Conservation (phyloP, 1,139 yeast genomes). For the Cylindricascospora bacillispora region DNA sequence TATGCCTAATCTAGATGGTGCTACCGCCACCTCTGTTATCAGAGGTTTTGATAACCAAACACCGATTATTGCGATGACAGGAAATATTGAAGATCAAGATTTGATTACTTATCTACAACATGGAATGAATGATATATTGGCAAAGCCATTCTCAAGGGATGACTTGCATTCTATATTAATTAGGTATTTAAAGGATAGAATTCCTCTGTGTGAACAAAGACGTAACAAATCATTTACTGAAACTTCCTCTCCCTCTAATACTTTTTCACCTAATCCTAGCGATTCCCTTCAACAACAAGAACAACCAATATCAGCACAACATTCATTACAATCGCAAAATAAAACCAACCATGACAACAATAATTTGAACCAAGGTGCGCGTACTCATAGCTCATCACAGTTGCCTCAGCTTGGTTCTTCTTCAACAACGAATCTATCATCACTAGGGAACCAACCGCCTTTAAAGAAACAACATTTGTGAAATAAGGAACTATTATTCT, state of each 20-base stretch:
- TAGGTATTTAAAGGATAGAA: conserved; percentile 41
- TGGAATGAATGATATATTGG: conserved; percentile 85
- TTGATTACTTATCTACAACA: conserved; percentile 69
- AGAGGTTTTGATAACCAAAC: conserved; percentile 72
- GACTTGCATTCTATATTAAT: conserved; percentile 65
- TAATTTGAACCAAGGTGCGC: too few species aligned
- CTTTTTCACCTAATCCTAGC: conserved; percentile 2
- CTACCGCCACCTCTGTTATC: conserved; percentile 79
- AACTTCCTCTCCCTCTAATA: conserved; percentile 1
- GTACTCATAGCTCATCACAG: too few species aligned
- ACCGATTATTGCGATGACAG: conserved; percentile 91
- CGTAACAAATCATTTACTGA: conserved; percentile 5
- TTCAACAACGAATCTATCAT: too few species aligned
- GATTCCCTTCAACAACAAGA: conserved; percentile 2
- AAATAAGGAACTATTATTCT: too few species aligned
- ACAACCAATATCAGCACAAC: neutral
- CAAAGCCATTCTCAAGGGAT: conserved; percentile 83
- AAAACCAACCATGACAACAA: too few species aligned
- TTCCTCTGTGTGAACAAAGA: conserved; percentile 26
- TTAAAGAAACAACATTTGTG: neutral
- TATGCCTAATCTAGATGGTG: conserved; percentile 91
- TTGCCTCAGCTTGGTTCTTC: too few species aligned
- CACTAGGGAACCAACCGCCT: too few species aligned
- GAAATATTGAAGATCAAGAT: conserved; percentile 72
- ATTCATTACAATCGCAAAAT: too few species aligned